Conservation (phyloP, 2,329 filamentous ascomycete genomes). For the Claviceps fusiformis region DNA sequence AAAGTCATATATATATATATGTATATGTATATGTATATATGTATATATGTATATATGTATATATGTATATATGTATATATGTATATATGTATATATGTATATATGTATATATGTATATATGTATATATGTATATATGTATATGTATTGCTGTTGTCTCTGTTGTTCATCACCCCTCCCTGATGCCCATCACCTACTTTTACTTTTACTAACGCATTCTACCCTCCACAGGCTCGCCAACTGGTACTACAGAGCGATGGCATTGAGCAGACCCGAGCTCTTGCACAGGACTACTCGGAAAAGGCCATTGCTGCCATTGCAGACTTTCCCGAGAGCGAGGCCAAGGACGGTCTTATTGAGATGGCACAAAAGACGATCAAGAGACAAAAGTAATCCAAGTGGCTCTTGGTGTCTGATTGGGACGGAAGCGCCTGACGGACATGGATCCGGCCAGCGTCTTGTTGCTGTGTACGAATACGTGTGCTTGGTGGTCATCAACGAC, state of each 20-base stretch:
- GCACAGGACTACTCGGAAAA: constrained; percentile 85
- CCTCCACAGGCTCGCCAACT: constrained; percentile 62
- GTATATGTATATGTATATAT: no score
- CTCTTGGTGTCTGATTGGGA: background rate
- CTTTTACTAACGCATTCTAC: background rate
- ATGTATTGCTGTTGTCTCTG: no score
- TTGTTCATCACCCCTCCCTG: no score
- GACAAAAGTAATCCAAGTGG: constrained; percentile 54
- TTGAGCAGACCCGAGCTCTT: constrained; percentile 81
- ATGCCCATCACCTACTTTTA: no score
- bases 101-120: no score
- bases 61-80: background rate
- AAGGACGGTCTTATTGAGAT: constrained; percentile 87
- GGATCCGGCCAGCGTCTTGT: no score
- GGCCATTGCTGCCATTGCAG: constrained; percentile 69
- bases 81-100: background rate
- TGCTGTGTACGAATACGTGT: no score
- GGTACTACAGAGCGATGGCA: constrained; percentile 69
- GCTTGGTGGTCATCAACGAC: no score
- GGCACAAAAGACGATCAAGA: constrained; percentile 81
- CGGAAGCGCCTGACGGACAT: background rate
- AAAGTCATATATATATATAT: constrained; percentile 18
- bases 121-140: no score
- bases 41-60: background rate
- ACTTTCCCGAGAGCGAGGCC: constrained; percentile 87